phyloP scores from a whole-genome alignment of 2,329 filamentous ascomycete genomes.

The Exophiala mesophila region DNA sequence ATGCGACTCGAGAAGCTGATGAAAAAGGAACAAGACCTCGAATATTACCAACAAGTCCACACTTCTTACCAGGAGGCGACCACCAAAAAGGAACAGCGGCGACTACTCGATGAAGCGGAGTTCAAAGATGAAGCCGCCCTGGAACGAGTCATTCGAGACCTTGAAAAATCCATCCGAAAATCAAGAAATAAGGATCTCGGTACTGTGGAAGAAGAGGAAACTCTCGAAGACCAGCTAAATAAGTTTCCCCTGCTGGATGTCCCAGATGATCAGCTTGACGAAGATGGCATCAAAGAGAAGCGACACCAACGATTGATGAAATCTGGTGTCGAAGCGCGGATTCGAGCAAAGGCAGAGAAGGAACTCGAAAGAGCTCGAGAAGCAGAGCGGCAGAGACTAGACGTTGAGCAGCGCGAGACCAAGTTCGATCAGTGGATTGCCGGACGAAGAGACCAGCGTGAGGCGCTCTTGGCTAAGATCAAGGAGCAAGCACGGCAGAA shows the following conservation, averaged over 20 bases:
- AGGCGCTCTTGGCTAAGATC: slow-evolving; percentile 70
- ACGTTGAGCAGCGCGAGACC: slow-evolving; percentile 76
- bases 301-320: slow-evolving; percentile 89
- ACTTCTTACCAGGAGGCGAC: slow-evolving; percentile 55
- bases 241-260: slow-evolving; percentile 84
- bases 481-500: slow-evolving; percentile 92
- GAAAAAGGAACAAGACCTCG: slow-evolving; percentile 90
- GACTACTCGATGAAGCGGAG: slow-evolving; percentile 82
- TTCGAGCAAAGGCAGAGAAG: slow-evolving; percentile 93
- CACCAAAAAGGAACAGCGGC: slow-evolving; percentile 85
- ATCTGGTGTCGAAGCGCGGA: slow-evolving; percentile 86
- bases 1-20: slow-evolving; percentile 94
- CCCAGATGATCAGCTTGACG: slow-evolving; percentile 88
- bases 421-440: slow-evolving; percentile 83
- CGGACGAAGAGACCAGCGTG: slow-evolving; percentile 69
- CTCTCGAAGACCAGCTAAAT: slow-evolving; percentile 60
- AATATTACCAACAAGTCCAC: slow-evolving; percentile 86
- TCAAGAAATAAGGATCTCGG: slow-evolving; percentile 92
- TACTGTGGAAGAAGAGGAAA: slow-evolving; percentile 71
- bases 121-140: slow-evolving; percentile 85
- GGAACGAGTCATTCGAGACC: slow-evolving; percentile 77
- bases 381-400: slow-evolving; percentile 76
- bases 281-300: slow-evolving; percentile 86
- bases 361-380: slow-evolving; percentile 81
- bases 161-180: slow-evolving; percentile 84